Base-by-base conservation (phyloP, 192 early-diverging fungal species). In the Allomyces macrogynus region DNA sequence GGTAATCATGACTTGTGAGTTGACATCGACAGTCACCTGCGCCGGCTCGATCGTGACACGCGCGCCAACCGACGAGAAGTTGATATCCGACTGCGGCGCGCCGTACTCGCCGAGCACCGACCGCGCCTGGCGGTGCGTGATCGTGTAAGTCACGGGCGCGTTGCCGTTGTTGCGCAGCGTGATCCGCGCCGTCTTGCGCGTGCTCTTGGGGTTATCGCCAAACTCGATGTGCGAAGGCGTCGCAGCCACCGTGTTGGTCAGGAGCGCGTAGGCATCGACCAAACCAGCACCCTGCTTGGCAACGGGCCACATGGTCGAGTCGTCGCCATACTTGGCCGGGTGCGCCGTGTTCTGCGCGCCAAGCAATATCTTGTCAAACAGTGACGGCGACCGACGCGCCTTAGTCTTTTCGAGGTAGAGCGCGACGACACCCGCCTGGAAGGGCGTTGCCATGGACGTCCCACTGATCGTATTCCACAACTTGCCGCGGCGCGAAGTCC, bases 401-500 rank as follows among this genome's bases (percentile, higher is more conserved):
- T 40, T 40, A 16, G 12, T 57, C 49, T 57, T 57, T 62, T 80
- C 69, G n/a, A 81, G 66, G 61, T 69, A 74, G 22, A 80, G 61
- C 42, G 81, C 78, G 49, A 75, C 66, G 1, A 71, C 66, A 11
- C 83, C 83, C 61, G 78, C 71, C 23, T 77, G 40, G 65, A 77
- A 86, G 0, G 86, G 84, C 42, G 86, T 71, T 10, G 82, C 80
- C 84, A 84, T 84, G 43, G 77, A 80, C 0, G 82, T 82, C 23
- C 84, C 84, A 40, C 76, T 78, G 49, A 71, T 23, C 40, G 75
- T 70, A 10, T 57, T 57, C 16, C 20, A 57, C 4, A 14, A 3
- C 16, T 57, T 57, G 20, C 49, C 49, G 49, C 12, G 49, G 49
- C 16, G 12, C 0, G 4, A 20, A 7, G 49, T 14, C 49, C 49